Conservation (phyloP, 176 grass and related monocot species). For the Eremochloa ophiuroides region DNA sequence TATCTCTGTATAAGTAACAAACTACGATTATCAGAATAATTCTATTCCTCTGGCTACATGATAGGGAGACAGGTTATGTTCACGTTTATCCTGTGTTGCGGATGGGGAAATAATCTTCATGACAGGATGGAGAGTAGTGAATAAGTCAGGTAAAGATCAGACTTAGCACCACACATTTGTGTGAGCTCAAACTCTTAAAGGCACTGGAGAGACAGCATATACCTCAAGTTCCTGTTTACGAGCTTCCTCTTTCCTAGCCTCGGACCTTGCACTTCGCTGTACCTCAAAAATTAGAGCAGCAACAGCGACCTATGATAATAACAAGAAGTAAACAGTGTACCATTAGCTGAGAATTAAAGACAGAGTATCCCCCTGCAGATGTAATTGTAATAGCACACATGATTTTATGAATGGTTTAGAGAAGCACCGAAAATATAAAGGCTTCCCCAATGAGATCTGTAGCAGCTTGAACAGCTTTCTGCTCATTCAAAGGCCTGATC, state of each 20-base stretch:
- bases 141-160: not conserved
- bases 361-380: not conserved
- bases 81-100: not conserved
- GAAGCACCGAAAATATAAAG: slow-evolving; percentile 87
- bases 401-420: not conserved
- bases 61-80: not conserved
- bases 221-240: slow-evolving; percentile 95
- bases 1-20: not conserved
- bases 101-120: not conserved
- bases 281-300: slow-evolving; percentile 92
- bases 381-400: not conserved
- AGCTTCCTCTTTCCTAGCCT: slow-evolving; percentile 94
- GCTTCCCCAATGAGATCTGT: slow-evolving; percentile 88
- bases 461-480: slow-evolving; percentile 91
- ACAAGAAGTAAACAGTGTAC: slow-evolving; percentile 8
- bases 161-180: slow-evolving; percentile 2
- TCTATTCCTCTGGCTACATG: not conserved
- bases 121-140: not conserved
- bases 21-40: not conserved
- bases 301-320: slow-evolving; percentile 64
- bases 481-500: slow-evolving; percentile 79
- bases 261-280: slow-evolving; percentile 90
- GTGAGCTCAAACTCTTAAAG: not conserved
- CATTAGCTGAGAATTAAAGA: not conserved
- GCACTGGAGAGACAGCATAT: not conserved